Base-by-base conservation (phyloP, 2,329 filamentous ascomycete genomes). In the Pseudogymnoascus verrucosus region DNA sequence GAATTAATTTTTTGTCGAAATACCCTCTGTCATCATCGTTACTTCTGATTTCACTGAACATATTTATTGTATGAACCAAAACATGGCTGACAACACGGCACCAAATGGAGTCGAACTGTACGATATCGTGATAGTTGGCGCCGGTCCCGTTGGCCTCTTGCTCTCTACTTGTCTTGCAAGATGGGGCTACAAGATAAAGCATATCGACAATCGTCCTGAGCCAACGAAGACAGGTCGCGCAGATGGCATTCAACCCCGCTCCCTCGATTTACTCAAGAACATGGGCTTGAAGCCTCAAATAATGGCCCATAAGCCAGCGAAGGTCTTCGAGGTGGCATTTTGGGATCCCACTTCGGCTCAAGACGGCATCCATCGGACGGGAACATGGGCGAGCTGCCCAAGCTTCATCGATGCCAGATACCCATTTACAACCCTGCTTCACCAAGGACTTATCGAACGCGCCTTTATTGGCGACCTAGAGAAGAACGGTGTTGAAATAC, bases 131-230 rank as follows among this genome's bases (percentile, higher is more conserved):
- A 92, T 96, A 68, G 83, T 96, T 63, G 93, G 93, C 67, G 93
- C 93, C 63, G 93, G 93, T 14, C 93, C 93, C 3, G 91, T 93
- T 42, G 93, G 93, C 63, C 84, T 96, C 64, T 87, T 96, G 77
- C 83, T 96, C 23, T 95, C 91, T 7, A 92, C 92, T 31, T 93
- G 90, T 73, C 83, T 97, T 66, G 90, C 91, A 65, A 83, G 92
- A 78, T 96, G 92, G 91, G 93, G 93, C 19, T 97, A 96, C 81
- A 91, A 86, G 75, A 91, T 97, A 76, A 96, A 93, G 80, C 91
- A 96, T 77, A 91, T 96, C 72, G 93, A 96, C 78, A 96, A 96
- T 77, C 84, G 92, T 65, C 81, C 91, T 1, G 89, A 93, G 71
- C 92, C 92, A 14, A 96, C 92, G 11, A 79, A 85, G 2, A 96